Evolutionary conservation across 2,329 filamentous ascomycete genomes (phyloP).

Genomic region (Coniochaeta prunicola): DNA sequence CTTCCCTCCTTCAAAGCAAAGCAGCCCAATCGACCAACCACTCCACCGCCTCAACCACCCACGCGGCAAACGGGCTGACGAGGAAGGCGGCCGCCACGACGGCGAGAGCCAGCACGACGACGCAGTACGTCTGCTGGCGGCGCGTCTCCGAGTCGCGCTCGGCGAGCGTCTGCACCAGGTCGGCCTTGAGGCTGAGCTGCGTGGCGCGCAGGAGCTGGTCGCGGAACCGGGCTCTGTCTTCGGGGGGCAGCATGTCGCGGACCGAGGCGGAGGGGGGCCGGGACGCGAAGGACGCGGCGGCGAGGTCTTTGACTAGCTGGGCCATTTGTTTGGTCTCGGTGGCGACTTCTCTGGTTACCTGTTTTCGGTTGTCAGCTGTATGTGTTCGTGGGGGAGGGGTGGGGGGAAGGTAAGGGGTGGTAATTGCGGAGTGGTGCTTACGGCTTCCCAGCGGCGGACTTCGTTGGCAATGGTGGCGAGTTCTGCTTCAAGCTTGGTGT

Average conservation of each 20-base stretch:
- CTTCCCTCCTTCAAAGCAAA: not conserved
- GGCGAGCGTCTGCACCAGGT: not conserved
- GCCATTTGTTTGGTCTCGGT: not conserved
- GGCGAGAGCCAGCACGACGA: not conserved
- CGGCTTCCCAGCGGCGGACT: not conserved
- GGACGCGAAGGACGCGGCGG: not conserved
- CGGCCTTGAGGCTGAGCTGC: not conserved
- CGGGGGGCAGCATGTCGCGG: not conserved
- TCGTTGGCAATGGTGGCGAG: not conserved
- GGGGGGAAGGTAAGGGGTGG: not conserved
- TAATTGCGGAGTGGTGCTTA: not conserved
- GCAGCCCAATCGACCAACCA: not conserved
- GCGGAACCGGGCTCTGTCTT: not conserved
- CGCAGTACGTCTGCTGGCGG: not conserved
- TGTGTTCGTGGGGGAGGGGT: not conserved
- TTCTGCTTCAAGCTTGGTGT: not conserved
- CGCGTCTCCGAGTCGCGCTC: not conserved
- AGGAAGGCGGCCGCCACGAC: not conserved
- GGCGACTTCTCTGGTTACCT: not conserved
- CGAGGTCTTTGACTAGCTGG: not conserved
- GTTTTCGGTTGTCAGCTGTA: not conserved
- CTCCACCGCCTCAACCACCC: not conserved
- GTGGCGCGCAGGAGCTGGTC: not conserved
- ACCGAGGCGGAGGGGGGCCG: not conserved
- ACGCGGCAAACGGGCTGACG: not conserved